These are phyloP conservation scores for Xylaria flabelliformis DNA, from an alignment of 495 filamentous ascomycete genomes.

Conservation along the genomic window DNA sequence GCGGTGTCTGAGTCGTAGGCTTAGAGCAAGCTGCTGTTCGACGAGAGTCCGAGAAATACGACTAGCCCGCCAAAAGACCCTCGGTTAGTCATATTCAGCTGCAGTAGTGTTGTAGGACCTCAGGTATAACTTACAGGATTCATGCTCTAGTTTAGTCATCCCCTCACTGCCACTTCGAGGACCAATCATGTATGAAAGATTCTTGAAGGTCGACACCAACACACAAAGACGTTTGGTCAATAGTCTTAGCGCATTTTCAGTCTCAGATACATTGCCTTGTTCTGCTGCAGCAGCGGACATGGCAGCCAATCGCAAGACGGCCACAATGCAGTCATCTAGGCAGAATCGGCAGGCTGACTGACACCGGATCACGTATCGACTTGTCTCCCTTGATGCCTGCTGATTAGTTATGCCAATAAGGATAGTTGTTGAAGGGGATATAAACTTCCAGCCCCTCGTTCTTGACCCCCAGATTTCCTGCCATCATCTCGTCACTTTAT, in stretches of 20 bases:
- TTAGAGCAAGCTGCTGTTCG: background rate
- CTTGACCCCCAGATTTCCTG: background rate
- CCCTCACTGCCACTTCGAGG: background rate
- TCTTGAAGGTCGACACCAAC: background rate
- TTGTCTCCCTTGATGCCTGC: conserved; percentile 8
- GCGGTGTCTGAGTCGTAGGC: background rate
- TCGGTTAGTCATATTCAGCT: background rate
- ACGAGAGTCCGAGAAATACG: background rate
- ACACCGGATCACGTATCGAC: background rate
- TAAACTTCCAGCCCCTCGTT: background rate
- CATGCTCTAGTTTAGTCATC: background rate
- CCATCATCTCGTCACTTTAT: background rate
- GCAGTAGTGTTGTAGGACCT: background rate
- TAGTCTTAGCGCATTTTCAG: background rate
- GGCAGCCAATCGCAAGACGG: conserved; percentile 8
- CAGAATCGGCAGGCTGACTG: conserved; percentile 20
- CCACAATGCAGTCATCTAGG: conserved; percentile 16
- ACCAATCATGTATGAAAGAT: conserved; percentile 8
- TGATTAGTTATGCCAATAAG: background rate
- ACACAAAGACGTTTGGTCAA: background rate
- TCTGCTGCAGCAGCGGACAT: background rate
- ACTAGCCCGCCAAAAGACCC: background rate
- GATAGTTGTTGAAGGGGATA: conserved; percentile 3
- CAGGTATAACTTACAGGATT: background rate
- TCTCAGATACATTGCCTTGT: background rate